These are phyloP conservation scores for Endotrypanum monterogeii DNA, from an alignment of 208 protist species.

Conservation along the genomic window DNA sequence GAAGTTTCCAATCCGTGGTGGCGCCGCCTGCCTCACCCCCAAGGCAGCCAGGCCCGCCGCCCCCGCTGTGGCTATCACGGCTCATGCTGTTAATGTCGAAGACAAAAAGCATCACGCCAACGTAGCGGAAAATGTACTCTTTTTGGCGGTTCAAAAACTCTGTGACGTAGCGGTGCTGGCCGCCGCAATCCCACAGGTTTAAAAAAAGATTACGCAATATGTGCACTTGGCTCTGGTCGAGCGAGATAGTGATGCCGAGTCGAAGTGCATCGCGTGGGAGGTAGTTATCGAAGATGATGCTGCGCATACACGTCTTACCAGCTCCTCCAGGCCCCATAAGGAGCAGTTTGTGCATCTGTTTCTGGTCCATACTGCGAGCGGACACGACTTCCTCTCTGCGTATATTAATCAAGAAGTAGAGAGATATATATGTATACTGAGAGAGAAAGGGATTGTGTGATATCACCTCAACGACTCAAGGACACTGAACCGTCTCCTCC, in stretches of 20 bases:
- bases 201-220: constrained; percentile 99
- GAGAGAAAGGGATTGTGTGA: background rate
- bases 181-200: constrained; percentile 99
- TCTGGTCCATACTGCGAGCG: constrained; percentile 54
- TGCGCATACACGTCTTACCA: constrained; percentile 99
- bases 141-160: constrained; percentile 97
- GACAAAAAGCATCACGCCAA: constrained; percentile 99
- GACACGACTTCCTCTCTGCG: too few relatives aligned
- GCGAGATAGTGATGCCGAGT: constrained; percentile 95
- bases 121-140: constrained; percentile 99
- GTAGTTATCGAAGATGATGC: constrained; percentile 99
- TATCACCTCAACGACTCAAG: background rate
- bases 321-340: constrained; percentile 95
- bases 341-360: constrained; percentile 94
- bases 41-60: constrained; percentile 8
- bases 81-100: constrained; percentile 97
- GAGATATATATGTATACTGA: background rate
- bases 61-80: constrained; percentile 38
- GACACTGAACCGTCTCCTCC: background rate
- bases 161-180: constrained; percentile 98
- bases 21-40: constrained; percentile 28
- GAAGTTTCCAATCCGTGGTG: constrained; percentile 72
- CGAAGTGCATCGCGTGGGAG: constrained; percentile 94
- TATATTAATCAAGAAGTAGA: background rate
- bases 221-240: constrained; percentile 98